These are phyloP conservation scores for Cymbopogon citratus DNA, from an alignment of 176 grass and related monocot genomes.

Conservation along the genomic window DNA sequence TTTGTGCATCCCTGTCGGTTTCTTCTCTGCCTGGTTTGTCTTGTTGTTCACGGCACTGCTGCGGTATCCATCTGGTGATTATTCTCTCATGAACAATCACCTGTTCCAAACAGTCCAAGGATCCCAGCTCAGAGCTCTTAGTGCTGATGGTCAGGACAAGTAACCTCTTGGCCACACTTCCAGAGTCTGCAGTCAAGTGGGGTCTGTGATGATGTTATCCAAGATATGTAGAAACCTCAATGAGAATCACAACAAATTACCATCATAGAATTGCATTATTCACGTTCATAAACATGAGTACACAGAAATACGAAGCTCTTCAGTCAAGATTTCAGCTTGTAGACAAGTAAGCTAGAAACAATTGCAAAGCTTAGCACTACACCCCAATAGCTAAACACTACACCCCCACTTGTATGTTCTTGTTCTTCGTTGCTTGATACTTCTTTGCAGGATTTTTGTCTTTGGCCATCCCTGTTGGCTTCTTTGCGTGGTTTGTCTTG, in stretches of 20 bases:
- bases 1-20: not conserved
- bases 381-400: constrained; percentile 5
- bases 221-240: not conserved
- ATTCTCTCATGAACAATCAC: constrained; percentile 47
- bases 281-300: not conserved
- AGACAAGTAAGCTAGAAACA: constrained; percentile 33
- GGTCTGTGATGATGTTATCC: not conserved
- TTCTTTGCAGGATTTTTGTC: not conserved
- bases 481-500: not conserved
- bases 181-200: constrained; percentile 18
- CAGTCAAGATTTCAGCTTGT: constrained; percentile 31
- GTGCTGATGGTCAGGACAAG: constrained; percentile 41
- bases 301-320: constrained; percentile 15
- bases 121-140: constrained; percentile 5
- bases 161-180: constrained; percentile 61
- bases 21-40: not conserved
- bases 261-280: not conserved
- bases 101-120: constrained; percentile 34
- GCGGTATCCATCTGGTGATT: constrained; percentile 52
- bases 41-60: constrained; percentile 39
- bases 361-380: constrained; percentile 25
- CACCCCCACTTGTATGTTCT: not conserved
- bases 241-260: not conserved
- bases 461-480: not conserved
- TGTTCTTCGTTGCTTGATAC: not conserved